Base-by-base conservation (phyloP, 257 asterid species). In the Lithospermum erythrorhizon region DNA sequence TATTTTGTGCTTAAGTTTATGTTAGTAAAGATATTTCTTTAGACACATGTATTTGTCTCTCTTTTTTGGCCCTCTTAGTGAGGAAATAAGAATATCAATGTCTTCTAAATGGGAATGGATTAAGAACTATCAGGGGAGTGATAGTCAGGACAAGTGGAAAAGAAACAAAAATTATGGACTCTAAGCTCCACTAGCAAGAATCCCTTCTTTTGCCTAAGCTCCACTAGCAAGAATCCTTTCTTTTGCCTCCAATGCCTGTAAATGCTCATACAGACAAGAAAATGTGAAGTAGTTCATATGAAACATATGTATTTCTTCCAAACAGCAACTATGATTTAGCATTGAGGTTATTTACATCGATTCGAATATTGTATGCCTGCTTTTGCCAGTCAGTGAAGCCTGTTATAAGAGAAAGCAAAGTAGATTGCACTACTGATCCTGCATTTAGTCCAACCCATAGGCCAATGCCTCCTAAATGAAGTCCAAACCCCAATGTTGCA, bases 391-490 rank as follows among this genome's bases (percentile, higher is more conserved):
- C 73, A 9, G 88, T 85, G 54, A 75, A 75, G 55, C 53, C 63
- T 19, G 95, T 83, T 69, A 90, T 69, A 5, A 82, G 35, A 35
- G 81, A 70, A 48, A 90, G 74, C 18, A 73, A 52, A 20, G 72
- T 16, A 45, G 83, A 59, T 62, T 87, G 95, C 56, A 82, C 85
- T 0, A 75, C 51, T 0, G 94, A 64, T 58, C 98, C 95, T 4
- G 79, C 82, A 7, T 82, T 65, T 55, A 90, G 70, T 63, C 98
- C 98, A 62, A 77, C 68, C 96, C 96, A 87, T 23, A 87, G 81
- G 9, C 94, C 94, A 55, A 62, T 69, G 9, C 89, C 96, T 48
- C 71, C 70, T 10, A 81, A 60, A 61, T 78, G 74, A 54, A 70
- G 35, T n/a, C 75, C 86, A 67, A 90, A 87, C 30, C 96, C 97